Conservation (phyloP, 495 filamentous ascomycete genomes). For the Neurospora tetraspora region DNA sequence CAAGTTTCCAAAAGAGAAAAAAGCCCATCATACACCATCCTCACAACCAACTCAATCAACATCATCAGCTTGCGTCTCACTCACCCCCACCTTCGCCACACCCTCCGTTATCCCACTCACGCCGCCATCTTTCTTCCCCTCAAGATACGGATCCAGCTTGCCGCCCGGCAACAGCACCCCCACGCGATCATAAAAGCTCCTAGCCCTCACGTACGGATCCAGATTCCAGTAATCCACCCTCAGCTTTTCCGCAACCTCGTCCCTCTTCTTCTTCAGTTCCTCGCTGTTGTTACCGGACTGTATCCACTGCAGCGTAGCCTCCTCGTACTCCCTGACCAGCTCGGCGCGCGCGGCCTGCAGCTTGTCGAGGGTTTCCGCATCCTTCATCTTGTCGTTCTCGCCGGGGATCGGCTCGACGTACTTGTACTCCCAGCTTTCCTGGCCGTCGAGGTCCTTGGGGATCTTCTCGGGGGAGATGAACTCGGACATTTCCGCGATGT, state of each 20-base stretch:
- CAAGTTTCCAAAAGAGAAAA: background rate
- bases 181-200: conserved; percentile 63
- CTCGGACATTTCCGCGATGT: conserved; percentile 61
- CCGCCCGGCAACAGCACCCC: conserved; percentile 59
- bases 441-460: conserved; percentile 68
- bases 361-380: conserved; percentile 49
- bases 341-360: conserved; percentile 49
- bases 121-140: conserved; percentile 14
- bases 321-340: conserved; percentile 61
- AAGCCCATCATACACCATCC: background rate
- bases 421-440: conserved; percentile 68
- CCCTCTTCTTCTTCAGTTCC: conserved; percentile 35
- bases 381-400: conserved; percentile 66
- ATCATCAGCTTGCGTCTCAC: conserved; percentile 41
- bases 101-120: conserved; percentile 21
- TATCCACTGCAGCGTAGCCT: conserved; percentile 62
- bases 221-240: conserved; percentile 74
- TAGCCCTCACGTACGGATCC: conserved; percentile 65
- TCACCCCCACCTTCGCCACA: conserved; percentile 13
- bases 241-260: conserved; percentile 48
- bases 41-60: conserved; percentile 33
- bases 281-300: conserved; percentile 26
- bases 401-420: conserved; percentile 65
- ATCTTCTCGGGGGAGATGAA: conserved; percentile 67
- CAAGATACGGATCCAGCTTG: conserved; percentile 57